phyloP scores from a whole-genome alignment of 2,329 filamentous ascomycete species.

The Colletotrichum sp. region DNA sequence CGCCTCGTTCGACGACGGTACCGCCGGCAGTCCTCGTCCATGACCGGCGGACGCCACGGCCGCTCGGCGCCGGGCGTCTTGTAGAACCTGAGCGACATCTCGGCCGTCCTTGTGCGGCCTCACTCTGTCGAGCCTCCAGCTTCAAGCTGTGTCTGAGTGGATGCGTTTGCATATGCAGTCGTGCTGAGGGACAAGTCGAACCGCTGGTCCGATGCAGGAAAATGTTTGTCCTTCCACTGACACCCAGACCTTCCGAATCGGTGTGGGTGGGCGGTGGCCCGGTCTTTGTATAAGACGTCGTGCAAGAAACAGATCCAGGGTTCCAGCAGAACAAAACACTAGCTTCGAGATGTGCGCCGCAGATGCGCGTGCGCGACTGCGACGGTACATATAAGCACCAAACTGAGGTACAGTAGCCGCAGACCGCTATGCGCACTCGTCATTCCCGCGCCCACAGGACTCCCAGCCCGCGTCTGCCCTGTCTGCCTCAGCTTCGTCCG shows the following conservation, averaged over 20 bases:
- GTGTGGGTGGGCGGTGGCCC: neutral
- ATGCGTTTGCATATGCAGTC: neutral
- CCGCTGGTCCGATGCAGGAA: neutral
- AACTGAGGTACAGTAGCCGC: neutral
- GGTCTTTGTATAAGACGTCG: constrained; percentile 1
- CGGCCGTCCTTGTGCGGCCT: neutral
- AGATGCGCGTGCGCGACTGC: constrained; percentile 10
- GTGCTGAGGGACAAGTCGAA: neutral
- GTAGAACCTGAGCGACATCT: constrained; percentile 22
- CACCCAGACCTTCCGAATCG: neutral
- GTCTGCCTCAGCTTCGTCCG: constrained; percentile 17
- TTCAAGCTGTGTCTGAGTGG: neutral
- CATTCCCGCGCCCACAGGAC: neutral
- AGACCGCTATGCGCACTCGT: neutral
- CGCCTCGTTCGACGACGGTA: constrained; percentile 21
- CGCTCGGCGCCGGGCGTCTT: constrained; percentile 16
- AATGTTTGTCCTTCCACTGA: neutral
- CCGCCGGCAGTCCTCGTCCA: constrained; percentile 20
- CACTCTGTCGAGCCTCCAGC: neutral
- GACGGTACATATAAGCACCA: neutral
- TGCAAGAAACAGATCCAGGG: neutral
- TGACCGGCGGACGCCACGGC: constrained; percentile 16
- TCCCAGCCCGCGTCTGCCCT: neutral
- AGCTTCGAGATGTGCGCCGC: neutral
- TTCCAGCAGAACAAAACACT: constrained; percentile 9